Evolutionary conservation across 805 yeast genomes (phyloP), one percentile per base, ranked within the genome.

Genomic region (Starmera dryadoides): DNA sequence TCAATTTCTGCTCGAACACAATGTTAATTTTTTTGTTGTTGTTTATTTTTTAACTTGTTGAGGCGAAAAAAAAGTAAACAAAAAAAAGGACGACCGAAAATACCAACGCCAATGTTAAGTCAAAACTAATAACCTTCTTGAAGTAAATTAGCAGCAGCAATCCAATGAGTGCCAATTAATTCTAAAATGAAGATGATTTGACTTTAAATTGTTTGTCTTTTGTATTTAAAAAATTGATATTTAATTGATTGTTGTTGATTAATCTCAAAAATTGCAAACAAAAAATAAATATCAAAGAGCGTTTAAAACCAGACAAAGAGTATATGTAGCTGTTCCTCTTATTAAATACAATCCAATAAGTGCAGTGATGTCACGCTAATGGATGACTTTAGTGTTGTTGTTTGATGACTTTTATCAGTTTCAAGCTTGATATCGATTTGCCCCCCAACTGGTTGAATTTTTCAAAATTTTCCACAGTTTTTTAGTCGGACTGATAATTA

Each of bases 391-490:
- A 5, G 4, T 17, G 37, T 35, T 36, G 44, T 33, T 39, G 38
- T 36, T 46, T 35, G 41, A 37, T 39, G 36, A 29, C 34, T 20
- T 26, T 15, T 28, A 30, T 20, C 30, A 25, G 23, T 35, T 20
- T 40, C 14, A 18, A 15, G 19, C 23, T 16, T n/a, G 35, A 42
- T 43, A 37, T 40, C 40, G 39, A 34, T 37, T 46, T 37, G 49
- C 49, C 49, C 42, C 45, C 47, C 36, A 36, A 20, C 30, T 38
- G 33, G 26, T 33, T 35, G 34, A 34, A 42, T 40, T 46, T 46
- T 42, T 43, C 47, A 45, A 39, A 33, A 36, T 44, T 43, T 38
- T 34, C 30, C 33, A 25, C 21, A 22, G 36, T 9, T 4, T 9
- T n/a, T n/a, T n/a, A n/a, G 17, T 5, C 32, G 32, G 32, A 8